phyloP scores from a whole-genome alignment of 306 rosid species.

The Gleditsia sinensis region DNA sequence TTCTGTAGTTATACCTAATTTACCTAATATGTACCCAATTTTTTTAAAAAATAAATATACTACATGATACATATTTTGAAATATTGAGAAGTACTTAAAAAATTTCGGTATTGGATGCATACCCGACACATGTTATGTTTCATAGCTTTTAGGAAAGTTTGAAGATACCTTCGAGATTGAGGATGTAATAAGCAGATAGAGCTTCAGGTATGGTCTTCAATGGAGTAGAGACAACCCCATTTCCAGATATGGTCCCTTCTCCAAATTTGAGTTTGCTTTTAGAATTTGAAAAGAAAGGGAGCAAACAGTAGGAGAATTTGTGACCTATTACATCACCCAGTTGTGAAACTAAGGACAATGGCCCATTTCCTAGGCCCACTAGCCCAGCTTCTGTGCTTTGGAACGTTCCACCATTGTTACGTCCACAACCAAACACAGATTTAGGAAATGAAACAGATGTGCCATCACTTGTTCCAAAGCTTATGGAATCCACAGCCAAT shows the following conservation, averaged over 20 bases:
- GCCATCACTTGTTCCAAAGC: no score
- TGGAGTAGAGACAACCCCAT: constrained; percentile 5
- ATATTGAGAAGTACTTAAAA: no score
- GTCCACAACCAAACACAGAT: no score
- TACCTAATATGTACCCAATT: no score
- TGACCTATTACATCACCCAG: neutral
- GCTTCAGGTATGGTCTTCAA: neutral
- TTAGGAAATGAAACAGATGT: no score
- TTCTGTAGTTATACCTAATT: no score
- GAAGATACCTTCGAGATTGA: neutral
- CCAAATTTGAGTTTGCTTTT: constrained; percentile 1
- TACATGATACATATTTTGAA: no score
- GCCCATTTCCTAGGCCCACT: constrained; percentile 16
- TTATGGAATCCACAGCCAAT: neutral
- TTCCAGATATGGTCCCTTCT: neutral
- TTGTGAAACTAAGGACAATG: constrained; percentile 20
- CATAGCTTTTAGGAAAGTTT: no score
- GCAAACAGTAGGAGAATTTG: constrained; percentile 23
- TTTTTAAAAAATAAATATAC: no score
- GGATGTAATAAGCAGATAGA: neutral
- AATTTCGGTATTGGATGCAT: no score
- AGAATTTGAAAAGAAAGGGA: neutral
- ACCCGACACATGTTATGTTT: no score
- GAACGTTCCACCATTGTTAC: neutral
- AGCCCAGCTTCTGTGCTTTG: neutral